These are phyloP conservation scores for Carallia pectinifolia DNA, from an alignment of 345 rosid genomes.

Conservation along the genomic window DNA sequence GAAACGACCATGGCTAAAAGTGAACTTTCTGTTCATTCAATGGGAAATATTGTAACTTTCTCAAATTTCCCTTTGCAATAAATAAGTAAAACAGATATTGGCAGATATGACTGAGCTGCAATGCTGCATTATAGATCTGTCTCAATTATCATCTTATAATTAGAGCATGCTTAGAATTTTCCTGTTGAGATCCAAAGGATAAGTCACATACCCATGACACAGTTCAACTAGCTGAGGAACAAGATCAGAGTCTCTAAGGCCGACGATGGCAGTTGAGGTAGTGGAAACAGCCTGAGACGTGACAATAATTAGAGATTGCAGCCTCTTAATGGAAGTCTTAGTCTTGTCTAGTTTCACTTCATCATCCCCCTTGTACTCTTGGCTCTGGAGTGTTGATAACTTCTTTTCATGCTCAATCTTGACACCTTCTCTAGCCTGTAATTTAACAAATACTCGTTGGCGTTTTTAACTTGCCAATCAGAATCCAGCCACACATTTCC, in stretches of 20 bases:
- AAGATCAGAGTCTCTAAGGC: conserved; percentile 82
- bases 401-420: conserved; percentile 90
- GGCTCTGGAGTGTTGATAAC: conserved; percentile 79
- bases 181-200: neutral
- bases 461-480: conserved; percentile 9
- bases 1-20: neutral
- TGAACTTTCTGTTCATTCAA: neutral
- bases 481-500: neutral
- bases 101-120: no score
- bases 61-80: no score
- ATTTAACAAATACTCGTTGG: conserved; percentile 6
- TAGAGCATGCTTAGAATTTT: no score
- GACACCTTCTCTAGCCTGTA: conserved; percentile 80
- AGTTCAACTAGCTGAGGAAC: conserved; percentile 90
- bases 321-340: conserved; percentile 62
- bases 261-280: conserved; percentile 74
- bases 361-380: conserved; percentile 88
- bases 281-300: conserved; percentile 89
- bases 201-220: conserved; percentile 72
- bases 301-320: conserved; percentile 74
- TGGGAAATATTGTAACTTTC: neutral
- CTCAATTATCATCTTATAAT: no score
- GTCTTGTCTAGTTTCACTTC: conserved; percentile 85
- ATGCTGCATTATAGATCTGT: no score
- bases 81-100: no score